Conservation (phyloP, 352 stramenopile genomes). For the Phytophthora multivora region DNA sequence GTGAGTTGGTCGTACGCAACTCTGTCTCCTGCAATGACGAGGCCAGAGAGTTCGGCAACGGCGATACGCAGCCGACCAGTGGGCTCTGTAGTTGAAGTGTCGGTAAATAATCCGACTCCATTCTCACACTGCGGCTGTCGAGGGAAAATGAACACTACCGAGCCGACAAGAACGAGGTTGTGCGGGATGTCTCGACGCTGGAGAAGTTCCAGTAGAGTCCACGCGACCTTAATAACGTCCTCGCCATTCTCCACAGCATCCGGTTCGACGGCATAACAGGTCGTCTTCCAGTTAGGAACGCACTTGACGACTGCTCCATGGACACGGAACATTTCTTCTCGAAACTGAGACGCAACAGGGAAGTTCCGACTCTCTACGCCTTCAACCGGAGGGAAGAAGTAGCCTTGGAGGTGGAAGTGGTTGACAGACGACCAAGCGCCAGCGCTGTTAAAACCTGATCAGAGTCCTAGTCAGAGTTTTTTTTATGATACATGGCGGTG, state of each 20-base stretch:
- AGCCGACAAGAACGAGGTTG: slow-evolving; percentile 56
- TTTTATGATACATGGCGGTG: neutral
- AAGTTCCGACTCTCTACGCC: slow-evolving; percentile 26
- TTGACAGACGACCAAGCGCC: slow-evolving; percentile 83
- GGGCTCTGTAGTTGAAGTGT: neutral
- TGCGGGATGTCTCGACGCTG: slow-evolving; percentile 45
- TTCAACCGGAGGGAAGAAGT: slow-evolving; percentile 45
- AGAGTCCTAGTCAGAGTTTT: neutral
- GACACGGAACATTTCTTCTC: slow-evolving; percentile 36
- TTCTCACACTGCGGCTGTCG: slow-evolving; percentile 63
- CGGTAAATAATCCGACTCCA: slow-evolving; percentile 16
- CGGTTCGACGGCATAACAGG: slow-evolving; percentile 44
- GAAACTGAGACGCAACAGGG: slow-evolving; percentile 42
- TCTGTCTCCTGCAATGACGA: slow-evolving; percentile 50
- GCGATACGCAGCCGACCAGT: slow-evolving; percentile 50
- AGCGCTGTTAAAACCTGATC: slow-evolving; percentile 68
- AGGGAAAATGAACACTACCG: slow-evolving; percentile 58
- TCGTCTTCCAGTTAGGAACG: slow-evolving; percentile 54
- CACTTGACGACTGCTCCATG: slow-evolving; percentile 13
- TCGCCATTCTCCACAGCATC: neutral
- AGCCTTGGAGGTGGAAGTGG: slow-evolving; percentile 76
- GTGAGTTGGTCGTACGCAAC: slow-evolving; percentile 38
- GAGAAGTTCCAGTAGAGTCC: slow-evolving; percentile 48
- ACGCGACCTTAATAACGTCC: slow-evolving; percentile 31
- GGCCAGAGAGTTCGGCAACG: slow-evolving; percentile 62